Percentiles rank a stretch among this genome's conserved stretches.
Conservation (phyloP, 805 yeast species). For the Candida vaughaniae region DNA sequence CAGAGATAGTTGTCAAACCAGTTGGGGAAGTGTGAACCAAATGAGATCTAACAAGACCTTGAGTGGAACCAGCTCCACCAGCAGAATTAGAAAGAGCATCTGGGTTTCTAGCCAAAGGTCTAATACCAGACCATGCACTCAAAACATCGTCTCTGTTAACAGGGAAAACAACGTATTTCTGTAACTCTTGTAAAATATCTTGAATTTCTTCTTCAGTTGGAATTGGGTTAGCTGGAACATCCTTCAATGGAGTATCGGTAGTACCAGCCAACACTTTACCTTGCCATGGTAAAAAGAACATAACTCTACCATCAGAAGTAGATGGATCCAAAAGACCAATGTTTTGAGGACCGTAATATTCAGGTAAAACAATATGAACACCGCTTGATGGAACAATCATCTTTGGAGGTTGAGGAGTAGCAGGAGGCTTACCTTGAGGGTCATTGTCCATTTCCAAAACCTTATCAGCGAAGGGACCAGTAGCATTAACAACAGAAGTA, state of each 20-base stretch:
- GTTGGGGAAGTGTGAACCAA: slow-evolving; percentile 68
- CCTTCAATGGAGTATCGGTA: slow-evolving; percentile 82
- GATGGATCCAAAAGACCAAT: slow-evolving; percentile 90
- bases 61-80: slow-evolving; percentile 57
- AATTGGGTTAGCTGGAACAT: slow-evolving; percentile 71
- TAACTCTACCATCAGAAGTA: slow-evolving; percentile 92
- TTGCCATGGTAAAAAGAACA: slow-evolving; percentile 98
- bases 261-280: slow-evolving; percentile 96
- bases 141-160: slow-evolving; percentile 87
- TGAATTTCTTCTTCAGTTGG: slow-evolving; percentile 88
- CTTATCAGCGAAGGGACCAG: slow-evolving; percentile 89
- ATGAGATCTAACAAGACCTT: slow-evolving; percentile 89
- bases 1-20: slow-evolving; percentile 85
- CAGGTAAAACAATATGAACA: slow-evolving; percentile 89
- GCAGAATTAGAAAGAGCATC: slow-evolving; percentile 60
- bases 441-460: slow-evolving; percentile 83
- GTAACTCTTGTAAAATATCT: slow-evolving; percentile 83
- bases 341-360: slow-evolving; percentile 82
- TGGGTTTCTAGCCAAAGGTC: slow-evolving; percentile 91
- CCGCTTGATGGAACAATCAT: slow-evolving; percentile 96
- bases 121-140: slow-evolving; percentile 95
- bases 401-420: slow-evolving; percentile 49
- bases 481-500: slow-evolving; percentile 81
- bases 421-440: slow-evolving; percentile 63
- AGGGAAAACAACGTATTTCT: slow-evolving; percentile 84